Conservation (phyloP, 345 rosid species). For the Brassica nigra region DNA sequence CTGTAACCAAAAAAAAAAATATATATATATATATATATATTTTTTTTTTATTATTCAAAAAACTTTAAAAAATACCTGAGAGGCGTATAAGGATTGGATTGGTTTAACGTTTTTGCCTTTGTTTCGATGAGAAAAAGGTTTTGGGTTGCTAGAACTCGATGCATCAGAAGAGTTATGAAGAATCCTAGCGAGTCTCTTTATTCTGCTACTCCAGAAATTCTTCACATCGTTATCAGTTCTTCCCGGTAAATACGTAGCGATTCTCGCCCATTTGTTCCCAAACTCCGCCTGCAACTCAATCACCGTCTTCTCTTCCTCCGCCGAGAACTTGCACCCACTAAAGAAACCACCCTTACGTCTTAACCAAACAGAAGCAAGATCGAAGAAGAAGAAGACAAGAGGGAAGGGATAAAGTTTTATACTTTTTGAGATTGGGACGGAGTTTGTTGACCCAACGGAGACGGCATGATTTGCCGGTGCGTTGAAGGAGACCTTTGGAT, state of each 20-base stretch:
- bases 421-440: constrained; percentile 70
- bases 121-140: constrained; percentile 14
- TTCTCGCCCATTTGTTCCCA: constrained; percentile 96
- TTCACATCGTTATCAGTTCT: constrained; percentile 94
- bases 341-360: not conserved
- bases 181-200: constrained; percentile 79
- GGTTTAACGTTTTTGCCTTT: constrained; percentile 26
- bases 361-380: not conserved
- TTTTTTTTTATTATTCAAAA: not conserved
- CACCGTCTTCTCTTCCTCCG: constrained; percentile 85
- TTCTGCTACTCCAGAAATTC: constrained; percentile 96
- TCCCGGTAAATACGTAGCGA: constrained; percentile 80
- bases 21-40: not conserved
- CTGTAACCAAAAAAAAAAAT: not conserved
- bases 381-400: not conserved
- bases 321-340: constrained; percentile 89
- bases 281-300: constrained; percentile 80
- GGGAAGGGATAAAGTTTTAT: not conserved
- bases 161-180: constrained; percentile 52
- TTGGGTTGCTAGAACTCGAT: constrained; percentile 41
- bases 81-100: not conserved
- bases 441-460: constrained; percentile 99
- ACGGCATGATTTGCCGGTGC: constrained; percentile 95
- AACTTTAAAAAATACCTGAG: not conserved
- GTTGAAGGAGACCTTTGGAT: constrained; percentile 89